These are phyloP conservation scores for Astrothelium subdiscretum DNA, from an alignment of 495 filamentous ascomycete genomes.

Conservation along the genomic window DNA sequence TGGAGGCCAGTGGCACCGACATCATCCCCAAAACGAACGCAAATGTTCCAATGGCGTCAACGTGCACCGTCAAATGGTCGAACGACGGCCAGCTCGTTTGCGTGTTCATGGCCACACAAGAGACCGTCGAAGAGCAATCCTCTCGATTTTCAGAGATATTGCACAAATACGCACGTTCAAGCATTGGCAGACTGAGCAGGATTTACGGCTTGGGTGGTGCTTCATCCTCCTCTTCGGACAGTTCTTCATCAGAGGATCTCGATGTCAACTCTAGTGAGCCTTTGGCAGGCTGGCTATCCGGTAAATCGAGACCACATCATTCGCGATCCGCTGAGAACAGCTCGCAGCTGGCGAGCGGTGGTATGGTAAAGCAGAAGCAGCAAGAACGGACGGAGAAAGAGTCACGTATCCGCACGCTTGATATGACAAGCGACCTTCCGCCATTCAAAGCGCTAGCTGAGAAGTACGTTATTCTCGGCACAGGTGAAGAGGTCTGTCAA, in stretches of 20 bases:
- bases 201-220: not conserved
- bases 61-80: constrained; percentile 71
- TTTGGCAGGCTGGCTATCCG: not conserved
- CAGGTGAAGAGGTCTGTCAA: constrained; percentile 46
- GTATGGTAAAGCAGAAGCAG: not conserved
- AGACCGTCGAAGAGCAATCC: not conserved
- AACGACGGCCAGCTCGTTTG: constrained; percentile 69
- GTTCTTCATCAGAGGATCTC: not conserved
- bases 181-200: not conserved
- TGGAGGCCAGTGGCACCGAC: constrained; percentile 44
- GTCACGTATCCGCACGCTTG: not conserved
- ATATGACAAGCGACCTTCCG: not conserved
- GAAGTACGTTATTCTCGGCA: constrained; percentile 11
- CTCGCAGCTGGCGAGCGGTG: not conserved
- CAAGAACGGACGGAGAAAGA: not conserved
- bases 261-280: not conserved
- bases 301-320: not conserved
- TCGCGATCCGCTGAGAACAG: not conserved
- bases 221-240: not conserved
- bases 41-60: constrained; percentile 34
- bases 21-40: constrained; percentile 47
- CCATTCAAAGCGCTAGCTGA: not conserved
- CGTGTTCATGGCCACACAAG: constrained; percentile 45
- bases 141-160: not conserved
- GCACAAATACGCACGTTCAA: not conserved